Conservation (phyloP, 352 stramenopile species). For the Elongisporangium anandrum region DNA sequence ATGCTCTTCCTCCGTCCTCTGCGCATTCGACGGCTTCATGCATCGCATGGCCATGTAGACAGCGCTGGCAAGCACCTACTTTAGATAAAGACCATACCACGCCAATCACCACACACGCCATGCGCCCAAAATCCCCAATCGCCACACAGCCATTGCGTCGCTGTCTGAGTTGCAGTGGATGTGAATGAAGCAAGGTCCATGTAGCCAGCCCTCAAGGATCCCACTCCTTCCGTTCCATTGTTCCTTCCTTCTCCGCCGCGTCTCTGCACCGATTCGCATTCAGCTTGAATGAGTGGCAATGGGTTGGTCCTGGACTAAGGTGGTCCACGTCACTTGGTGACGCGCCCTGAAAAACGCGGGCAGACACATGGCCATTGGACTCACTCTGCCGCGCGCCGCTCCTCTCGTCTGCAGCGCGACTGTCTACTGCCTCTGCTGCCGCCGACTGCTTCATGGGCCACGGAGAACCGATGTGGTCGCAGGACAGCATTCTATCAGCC, state of each 20-base stretch:
- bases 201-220: background rate
- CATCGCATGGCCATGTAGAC: conserved; percentile 19
- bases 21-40: conserved; percentile 38
- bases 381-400: background rate
- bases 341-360: background rate
- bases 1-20: conserved; percentile 6
- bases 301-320: background rate
- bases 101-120: no score
- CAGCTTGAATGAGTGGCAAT: background rate
- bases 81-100: no score
- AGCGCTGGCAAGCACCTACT: no score
- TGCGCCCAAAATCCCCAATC: no score
- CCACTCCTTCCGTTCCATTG: background rate
- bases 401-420: background rate
- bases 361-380: background rate
- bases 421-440: background rate
- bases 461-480: conserved; percentile 33
- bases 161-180: no score
- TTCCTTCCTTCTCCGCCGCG: background rate
- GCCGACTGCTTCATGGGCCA: conserved; percentile 13
- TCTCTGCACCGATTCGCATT: background rate
- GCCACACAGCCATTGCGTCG: conserved; percentile 4
- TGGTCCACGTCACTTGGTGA: background rate
- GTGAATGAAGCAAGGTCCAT: background rate
- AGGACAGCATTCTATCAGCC: conserved; percentile 31